Evolutionary conservation across 106 monocot species (phyloP).

Genomic region (Posidonia australis): DNA sequence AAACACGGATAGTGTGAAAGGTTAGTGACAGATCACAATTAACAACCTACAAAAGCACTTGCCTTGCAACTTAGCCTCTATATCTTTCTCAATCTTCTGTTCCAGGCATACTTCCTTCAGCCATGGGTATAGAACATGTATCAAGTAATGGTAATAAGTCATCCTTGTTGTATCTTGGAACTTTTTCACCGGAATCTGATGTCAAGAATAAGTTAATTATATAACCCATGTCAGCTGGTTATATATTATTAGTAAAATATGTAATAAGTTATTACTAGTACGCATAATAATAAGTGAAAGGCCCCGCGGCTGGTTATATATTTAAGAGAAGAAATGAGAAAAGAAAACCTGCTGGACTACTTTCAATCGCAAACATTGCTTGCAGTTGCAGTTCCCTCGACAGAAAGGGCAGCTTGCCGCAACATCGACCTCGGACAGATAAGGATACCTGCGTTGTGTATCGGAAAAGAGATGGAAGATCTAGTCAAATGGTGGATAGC

Average conservation of each 20-base stretch:
- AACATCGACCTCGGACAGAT: slow-evolving; percentile 10
- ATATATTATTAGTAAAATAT: no score
- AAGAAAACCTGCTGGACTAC: slow-evolving; percentile 7
- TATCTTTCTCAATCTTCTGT: slow-evolving; percentile 12
- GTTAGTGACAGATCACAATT: not conserved
- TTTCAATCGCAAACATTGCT: slow-evolving; percentile 13
- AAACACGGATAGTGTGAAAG: not conserved
- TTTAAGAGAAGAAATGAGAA: not conserved
- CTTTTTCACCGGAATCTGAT: slow-evolving; percentile 17
- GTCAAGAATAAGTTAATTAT: not conserved
- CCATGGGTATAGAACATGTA: slow-evolving; percentile 13
- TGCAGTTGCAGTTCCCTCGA: slow-evolving; percentile 22
- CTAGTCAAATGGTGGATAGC: no score
- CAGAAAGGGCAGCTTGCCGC: slow-evolving; percentile 19
- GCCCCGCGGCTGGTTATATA: not conserved
- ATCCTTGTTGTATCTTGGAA: slow-evolving; percentile 4
- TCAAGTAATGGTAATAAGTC: slow-evolving; percentile 4
- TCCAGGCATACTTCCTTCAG: slow-evolving; percentile 14
- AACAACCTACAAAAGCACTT: not conserved
- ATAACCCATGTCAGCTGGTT: no score
- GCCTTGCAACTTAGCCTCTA: slow-evolving; percentile 21
- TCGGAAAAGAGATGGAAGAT: no score
- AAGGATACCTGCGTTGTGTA: slow-evolving; percentile 25
- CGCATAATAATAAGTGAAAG: not conserved
- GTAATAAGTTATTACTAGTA: no score